These are phyloP conservation scores for Aspergillus costaricaensis DNA, from an alignment of 2,329 filamentous ascomycete species.

Conservation along the genomic window DNA sequence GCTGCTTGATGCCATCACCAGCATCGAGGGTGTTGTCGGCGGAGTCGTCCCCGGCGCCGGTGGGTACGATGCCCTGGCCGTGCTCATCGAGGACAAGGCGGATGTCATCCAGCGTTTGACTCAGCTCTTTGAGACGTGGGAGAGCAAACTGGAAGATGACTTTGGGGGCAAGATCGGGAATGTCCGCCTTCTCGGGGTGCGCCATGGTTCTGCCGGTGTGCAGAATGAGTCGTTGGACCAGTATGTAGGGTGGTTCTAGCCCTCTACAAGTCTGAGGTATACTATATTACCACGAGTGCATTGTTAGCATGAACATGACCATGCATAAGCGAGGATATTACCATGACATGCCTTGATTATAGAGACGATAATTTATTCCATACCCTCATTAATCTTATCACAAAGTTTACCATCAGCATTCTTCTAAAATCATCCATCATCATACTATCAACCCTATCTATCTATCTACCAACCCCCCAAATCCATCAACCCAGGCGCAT, in stretches of 20 bases:
- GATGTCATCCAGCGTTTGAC: constrained; percentile 63
- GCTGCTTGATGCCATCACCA: constrained; percentile 73
- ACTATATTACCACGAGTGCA: neutral
- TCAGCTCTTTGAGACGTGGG: constrained; percentile 68
- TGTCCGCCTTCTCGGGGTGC: constrained; percentile 48
- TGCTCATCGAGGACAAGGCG: constrained; percentile 74
- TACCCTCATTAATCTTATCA: neutral
- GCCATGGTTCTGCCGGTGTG: constrained; percentile 49
- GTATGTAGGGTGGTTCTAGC: constrained; percentile 39
- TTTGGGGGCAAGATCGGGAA: constrained; percentile 48
- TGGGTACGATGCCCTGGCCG: constrained; percentile 83
- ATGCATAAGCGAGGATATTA: neutral
- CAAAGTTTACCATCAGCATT: neutral
- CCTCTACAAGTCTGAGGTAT: neutral
- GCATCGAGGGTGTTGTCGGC: constrained; percentile 77
- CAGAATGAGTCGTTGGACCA: constrained; percentile 42
- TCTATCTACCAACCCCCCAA: neutral
- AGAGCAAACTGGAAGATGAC: constrained; percentile 47
- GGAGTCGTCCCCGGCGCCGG: constrained; percentile 94
- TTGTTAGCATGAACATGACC: too few species aligned
- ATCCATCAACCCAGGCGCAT: neutral
- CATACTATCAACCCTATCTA: neutral
- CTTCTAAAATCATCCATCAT: neutral
- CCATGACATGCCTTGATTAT: too few species aligned
- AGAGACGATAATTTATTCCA: too few species aligned